Base-by-base conservation (phyloP, 495 filamentous ascomycete genomes). In the Aspergillus incahuasiensis region DNA sequence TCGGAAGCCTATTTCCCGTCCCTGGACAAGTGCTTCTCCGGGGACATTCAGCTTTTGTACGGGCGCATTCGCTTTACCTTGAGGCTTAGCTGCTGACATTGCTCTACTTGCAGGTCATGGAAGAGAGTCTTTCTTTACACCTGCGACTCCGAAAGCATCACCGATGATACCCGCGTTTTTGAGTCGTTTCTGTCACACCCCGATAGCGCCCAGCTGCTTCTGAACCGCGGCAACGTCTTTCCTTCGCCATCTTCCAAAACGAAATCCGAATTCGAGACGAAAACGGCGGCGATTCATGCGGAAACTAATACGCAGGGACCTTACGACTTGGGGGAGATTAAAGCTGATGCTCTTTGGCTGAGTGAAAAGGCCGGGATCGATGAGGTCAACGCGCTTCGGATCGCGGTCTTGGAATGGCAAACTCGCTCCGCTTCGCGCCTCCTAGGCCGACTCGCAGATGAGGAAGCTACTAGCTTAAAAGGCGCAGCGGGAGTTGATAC, bases 271-370 rank as follows among this genome's bases (percentile, higher is more conserved):
- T 96, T 96, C 66, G 88, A 92, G 52, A 90, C 86, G 39, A 92
- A 85, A 69, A 97, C 91, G 1, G 87, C 92, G 16, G 85, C 92
- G n/a, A 95, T 97, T 49, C 86, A 96, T 67, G 85, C 91, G 42
- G 81, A 88, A 21, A 86, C 89, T 5, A 80, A 82, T 8, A 72
- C 82, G 20, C 83, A 84, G 59, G 79, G 82, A 15, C 79, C 79
- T 24, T 90, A 87, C 68, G 79, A 92, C 63, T 78, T 97, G 45
- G 82, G 86, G 21, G 79, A 90, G 68, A 85, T 97, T 63, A 96
- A 95, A 70, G 80, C 82, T 21, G 94, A 96, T 68, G 82, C 90
- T 34, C 69, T 87, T 38, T 96, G 91, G 90, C 75, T 98, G 48
- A 91, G 88, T 65, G 79, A 87, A 53, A 80, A 82, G 56, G 82